Evolutionary conservation across 139 green algal species (phyloP), one percentile per base, ranked within the genome.

Genomic region (Eudorina sp.): DNA sequence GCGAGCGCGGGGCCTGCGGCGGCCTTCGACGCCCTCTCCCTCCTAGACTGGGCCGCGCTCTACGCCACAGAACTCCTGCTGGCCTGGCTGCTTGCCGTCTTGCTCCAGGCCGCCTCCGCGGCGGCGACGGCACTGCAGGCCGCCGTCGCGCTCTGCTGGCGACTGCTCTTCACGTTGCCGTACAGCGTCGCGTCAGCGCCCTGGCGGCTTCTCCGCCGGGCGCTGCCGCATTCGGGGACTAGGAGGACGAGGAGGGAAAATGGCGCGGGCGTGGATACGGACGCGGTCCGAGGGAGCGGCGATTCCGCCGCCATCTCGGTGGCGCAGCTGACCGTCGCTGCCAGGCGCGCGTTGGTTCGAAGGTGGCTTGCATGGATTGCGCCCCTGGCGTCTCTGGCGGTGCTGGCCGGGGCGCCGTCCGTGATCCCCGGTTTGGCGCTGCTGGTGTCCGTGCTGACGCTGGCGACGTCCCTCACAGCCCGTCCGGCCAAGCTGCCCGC

Each of bases 31-130:
- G 45, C 46, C 2, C 36, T 75, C 11, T 58, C 51, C 38, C 60
- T 6, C 0, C 80, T 86, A 29, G 80, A 86, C 45, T 86, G 80
- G 80, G 41, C 43, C 13, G 43, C 43, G 7, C 55, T 86, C 41
- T 58, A 58, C 16, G 80, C 58, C 9, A 43, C 55, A n/a, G 80
- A 58, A n/a, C 38, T 74, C 60, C 60, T 86, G 41, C 53, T 70
- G 40, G 5, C 16, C 4, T 55, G 40, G 60, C n/a, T 77, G 41
- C 40, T 86, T 41, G n/a, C 80, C 60, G 55, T 45, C 41, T 25
- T 16, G 23, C 41, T 76, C 41, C 58, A 76, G 58, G 25, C 41
- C n/a, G 55, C 41, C 14, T 43, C 43, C 4, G 38, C 41, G 16
- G 58, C 29, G 0, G 38, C 31, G 14, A 40, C 19, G 19, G 11